Base-by-base conservation (phyloP, 495 filamentous ascomycete genomes). In the Amphirosellinia nigrospora region DNA sequence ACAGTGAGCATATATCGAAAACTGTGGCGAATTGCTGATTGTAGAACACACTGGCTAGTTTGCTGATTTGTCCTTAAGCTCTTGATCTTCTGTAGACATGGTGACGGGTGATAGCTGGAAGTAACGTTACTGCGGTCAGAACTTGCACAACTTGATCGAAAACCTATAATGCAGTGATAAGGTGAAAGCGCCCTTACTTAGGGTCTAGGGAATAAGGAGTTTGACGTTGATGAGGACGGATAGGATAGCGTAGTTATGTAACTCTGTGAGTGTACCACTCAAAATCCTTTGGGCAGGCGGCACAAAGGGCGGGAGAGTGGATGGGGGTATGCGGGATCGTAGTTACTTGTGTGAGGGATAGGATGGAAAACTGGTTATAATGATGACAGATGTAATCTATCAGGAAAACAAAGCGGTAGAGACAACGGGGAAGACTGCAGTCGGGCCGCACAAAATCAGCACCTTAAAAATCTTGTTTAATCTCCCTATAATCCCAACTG, bases 21-120 rank as follows among this genome's bases (percentile, higher is more conserved):
- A 60, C 16, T 4, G 26, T 46, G 2, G 2, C 58, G 23, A 41
- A 69, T 7, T 32, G 39, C 53, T 10, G 21, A 28, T 28, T 7
- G 23, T 23, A 52, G 66, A 58, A 81, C 86, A 77, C 80, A 93
- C 92, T 89, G 79, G 91, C 89, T 75, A 97, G 83, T 69, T 89
- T 88, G 78, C 89, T 85, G 80, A 97, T 97, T 75, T 89, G 64
- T 87, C 88, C 75, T 94, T 84, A 53, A 96, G 82, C 74, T 92
- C 91, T 74, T 93, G 88, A 30, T 89, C 85, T 71, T 93, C 89
- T 72, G 74, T 87, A 60, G 91, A 87, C 91, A 93, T 94, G 34
- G 45, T 80, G 59, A 70, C 50, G 23, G 66, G 64, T 74, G 43
- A 28, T 59, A 38, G 38, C 68, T 72, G 19, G 19, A 70, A 32